Evolutionary conservation across 2,329 filamentous ascomycete species (phyloP).

Genomic region (Exserohilum turcica): DNA sequence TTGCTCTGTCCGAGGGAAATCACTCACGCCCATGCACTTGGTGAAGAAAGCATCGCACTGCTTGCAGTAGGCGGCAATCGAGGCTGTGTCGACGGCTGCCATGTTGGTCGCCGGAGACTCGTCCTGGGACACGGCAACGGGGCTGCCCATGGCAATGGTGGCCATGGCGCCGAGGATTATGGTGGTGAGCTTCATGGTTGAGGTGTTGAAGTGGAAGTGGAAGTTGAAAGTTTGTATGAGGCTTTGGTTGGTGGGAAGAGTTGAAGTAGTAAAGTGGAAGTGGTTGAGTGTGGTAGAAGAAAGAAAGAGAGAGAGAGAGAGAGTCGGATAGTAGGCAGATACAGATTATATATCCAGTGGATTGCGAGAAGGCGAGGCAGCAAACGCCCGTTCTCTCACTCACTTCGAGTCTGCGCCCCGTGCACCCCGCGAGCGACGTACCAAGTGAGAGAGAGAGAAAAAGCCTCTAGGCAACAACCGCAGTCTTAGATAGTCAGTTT

Average conservation of each 20-base stretch:
- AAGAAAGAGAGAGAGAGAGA: too few relatives aligned
- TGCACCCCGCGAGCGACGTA: neutral
- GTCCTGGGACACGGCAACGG: neutral
- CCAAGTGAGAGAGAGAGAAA: neutral
- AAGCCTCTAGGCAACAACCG: too few relatives aligned
- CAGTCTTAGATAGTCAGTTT: too few relatives aligned
- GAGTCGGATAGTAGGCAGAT: neutral
- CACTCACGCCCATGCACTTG: neutral
- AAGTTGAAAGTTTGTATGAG: neutral
- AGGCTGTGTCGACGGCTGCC: neutral
- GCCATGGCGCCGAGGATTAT: neutral
- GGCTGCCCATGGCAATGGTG: neutral
- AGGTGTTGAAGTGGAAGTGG: neutral
- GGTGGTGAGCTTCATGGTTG: neutral
- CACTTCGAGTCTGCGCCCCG: neutral
- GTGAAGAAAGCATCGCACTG: neutral
- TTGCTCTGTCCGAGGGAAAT: too few relatives aligned
- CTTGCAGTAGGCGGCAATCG: neutral
- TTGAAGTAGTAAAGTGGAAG: neutral
- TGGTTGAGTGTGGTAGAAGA: too few relatives aligned
- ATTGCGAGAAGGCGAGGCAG: neutral
- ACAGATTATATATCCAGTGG: neutral
- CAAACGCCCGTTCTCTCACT: too few relatives aligned
- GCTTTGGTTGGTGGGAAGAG: neutral
- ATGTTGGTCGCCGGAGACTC: neutral